Evolutionary conservation across 2,329 filamentous ascomycete species (phyloP).

Genomic region (Tolypocladium pustulatum): DNA sequence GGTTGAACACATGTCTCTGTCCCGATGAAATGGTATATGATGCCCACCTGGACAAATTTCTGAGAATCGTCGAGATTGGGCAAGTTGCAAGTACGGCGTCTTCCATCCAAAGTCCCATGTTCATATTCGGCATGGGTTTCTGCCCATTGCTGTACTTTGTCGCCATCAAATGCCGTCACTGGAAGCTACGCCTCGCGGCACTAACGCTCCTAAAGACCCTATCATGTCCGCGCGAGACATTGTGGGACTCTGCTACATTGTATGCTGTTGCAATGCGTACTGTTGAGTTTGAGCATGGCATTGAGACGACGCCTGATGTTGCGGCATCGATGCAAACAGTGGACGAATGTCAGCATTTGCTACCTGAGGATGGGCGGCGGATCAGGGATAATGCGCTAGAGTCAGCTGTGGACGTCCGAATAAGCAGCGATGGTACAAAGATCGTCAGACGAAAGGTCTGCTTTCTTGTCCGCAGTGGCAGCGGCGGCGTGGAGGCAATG

Average conservation of each 20-base stretch:
- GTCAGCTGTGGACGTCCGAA: not conserved
- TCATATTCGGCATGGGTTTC: slow-evolving; percentile 31
- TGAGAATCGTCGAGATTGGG: slow-evolving; percentile 17
- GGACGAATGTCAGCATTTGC: not conserved
- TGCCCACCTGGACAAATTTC: slow-evolving; percentile 15
- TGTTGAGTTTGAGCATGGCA: slow-evolving; percentile 28
- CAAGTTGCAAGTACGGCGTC: slow-evolving; percentile 4
- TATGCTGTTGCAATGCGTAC: slow-evolving; percentile 19
- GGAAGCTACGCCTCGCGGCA: slow-evolving; percentile 21
- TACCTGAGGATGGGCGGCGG: not conserved
- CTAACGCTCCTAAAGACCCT: slow-evolving; percentile 20
- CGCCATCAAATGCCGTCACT: slow-evolving; percentile 26
- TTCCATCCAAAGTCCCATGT: slow-evolving; percentile 11
- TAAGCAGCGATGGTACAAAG: not conserved
- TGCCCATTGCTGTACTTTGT: slow-evolving; percentile 26
- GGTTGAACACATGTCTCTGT: slow-evolving; percentile 18
- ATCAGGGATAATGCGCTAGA: not conserved
- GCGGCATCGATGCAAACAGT: not conserved
- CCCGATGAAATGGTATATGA: slow-evolving; percentile 24
- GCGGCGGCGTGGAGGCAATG: not conserved
- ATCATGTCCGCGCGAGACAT: slow-evolving; percentile 19
- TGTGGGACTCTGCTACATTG: slow-evolving; percentile 24
- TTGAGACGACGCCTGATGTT: slow-evolving; percentile 13
- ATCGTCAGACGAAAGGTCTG: not conserved
- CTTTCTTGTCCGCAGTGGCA: not conserved